Evolutionary conservation across 495 filamentous ascomycete species (phyloP).

Genomic region (Penicillium turbatum): DNA sequence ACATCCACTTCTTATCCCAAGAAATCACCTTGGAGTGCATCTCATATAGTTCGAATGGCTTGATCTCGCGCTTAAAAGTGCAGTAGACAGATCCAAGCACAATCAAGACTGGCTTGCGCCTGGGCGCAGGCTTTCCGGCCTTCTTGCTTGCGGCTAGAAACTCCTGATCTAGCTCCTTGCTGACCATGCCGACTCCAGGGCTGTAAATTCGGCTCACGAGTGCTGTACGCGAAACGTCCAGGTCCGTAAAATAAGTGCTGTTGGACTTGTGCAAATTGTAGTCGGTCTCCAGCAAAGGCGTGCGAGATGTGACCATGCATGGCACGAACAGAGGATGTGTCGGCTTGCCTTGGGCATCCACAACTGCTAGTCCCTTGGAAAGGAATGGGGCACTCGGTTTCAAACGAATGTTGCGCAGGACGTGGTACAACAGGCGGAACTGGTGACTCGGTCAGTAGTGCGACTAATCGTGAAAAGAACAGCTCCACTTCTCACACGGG

Average conservation of each 20-base stretch:
- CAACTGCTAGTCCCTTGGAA: constrained; percentile 28
- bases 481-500: background rate
- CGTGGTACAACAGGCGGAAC: constrained; percentile 49
- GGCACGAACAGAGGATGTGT: constrained; percentile 55
- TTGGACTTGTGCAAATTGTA: constrained; percentile 73
- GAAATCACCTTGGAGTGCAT: constrained; percentile 60
- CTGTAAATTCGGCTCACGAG: constrained; percentile 56
- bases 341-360: constrained; percentile 30
- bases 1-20: constrained; percentile 88
- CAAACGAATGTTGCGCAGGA: constrained; percentile 49
- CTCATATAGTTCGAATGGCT: constrained; percentile 61
- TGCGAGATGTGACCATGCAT: constrained; percentile 49
- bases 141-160: constrained; percentile 30
- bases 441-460: constrained; percentile 23
- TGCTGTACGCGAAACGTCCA: constrained; percentile 64
- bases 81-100: constrained; percentile 61
- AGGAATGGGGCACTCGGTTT: constrained; percentile 36
- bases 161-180: constrained; percentile 44
- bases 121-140: constrained; percentile 40
- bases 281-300: constrained; percentile 55
- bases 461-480: background rate
- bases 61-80: constrained; percentile 64
- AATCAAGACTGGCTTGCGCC: constrained; percentile 47
- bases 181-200: constrained; percentile 50
- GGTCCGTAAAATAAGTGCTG: constrained; percentile 70